Evolutionary conservation across 768 basidiomycete species (phyloP).

Genomic region (Tulasnella sp.): DNA sequence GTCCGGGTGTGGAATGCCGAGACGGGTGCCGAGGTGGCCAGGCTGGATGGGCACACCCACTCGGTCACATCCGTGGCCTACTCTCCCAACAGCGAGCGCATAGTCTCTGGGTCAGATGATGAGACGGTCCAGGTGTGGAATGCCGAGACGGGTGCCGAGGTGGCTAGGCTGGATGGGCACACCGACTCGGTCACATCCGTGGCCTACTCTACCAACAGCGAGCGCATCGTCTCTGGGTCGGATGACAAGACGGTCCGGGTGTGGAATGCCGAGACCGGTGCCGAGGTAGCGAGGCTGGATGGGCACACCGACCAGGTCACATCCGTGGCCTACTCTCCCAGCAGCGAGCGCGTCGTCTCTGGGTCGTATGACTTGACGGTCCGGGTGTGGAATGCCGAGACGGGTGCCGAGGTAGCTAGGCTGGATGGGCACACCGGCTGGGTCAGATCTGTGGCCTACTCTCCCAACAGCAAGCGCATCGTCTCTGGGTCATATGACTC

Average conservation of each 20-base stretch:
- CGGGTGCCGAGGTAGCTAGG: not conserved
- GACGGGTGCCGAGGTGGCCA: not conserved
- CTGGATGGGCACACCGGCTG: not conserved
- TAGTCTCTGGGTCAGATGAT: too few relatives aligned
- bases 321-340: slow-evolving; percentile 25
- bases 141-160: slow-evolving; percentile 12
- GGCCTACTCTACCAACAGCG: slow-evolving; percentile 21
- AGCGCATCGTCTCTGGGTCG: slow-evolving; percentile 18
- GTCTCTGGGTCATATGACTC: slow-evolving; percentile 5
- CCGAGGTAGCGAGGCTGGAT: slow-evolving; percentile 17
- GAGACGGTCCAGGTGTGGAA: too few relatives aligned
- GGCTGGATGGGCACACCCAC: not conserved
- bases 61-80: slow-evolving; percentile 4
- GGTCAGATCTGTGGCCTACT: not conserved
- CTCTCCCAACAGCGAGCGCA: not conserved
- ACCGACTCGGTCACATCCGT: slow-evolving; percentile 23
- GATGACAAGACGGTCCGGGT: slow-evolving; percentile 20
- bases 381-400: not conserved
- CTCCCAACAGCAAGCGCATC: not conserved
- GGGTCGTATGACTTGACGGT: not conserved
- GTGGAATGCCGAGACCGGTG: slow-evolving; percentile 23
- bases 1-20: slow-evolving; percentile 9
- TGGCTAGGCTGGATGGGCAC: slow-evolving; percentile 21
- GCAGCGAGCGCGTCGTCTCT: slow-evolving; percentile 10
- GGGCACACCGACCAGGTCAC: slow-evolving; percentile 19